phyloP scores from a whole-genome alignment of 2,329 filamentous ascomycete species.

The Periglandula ipomoeae region DNA sequence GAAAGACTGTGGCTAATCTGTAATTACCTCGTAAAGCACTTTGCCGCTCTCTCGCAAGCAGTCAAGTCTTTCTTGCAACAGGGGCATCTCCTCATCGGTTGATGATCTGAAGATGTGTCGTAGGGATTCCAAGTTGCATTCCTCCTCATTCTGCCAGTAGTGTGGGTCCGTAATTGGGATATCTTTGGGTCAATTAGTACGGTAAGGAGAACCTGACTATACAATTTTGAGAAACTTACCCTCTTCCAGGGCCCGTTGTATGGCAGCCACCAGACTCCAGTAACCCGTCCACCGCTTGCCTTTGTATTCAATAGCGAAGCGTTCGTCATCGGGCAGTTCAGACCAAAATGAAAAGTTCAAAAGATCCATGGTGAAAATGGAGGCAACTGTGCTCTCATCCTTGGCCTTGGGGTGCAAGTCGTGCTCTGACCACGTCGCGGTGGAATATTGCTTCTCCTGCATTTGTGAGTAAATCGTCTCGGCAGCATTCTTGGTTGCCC shows the following conservation, averaged over 20 bases:
- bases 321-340: slow-evolving; percentile 54
- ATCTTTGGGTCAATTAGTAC: slow-evolving; percentile 39
- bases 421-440: slow-evolving; percentile 77
- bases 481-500: slow-evolving; percentile 73
- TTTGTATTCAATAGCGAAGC: slow-evolving; percentile 76
- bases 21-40: slow-evolving; percentile 61
- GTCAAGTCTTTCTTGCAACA: slow-evolving; percentile 66
- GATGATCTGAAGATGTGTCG: slow-evolving; percentile 75
- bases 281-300: slow-evolving; percentile 86
- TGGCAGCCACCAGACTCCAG: slow-evolving; percentile 80
- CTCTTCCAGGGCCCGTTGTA: slow-evolving; percentile 84
- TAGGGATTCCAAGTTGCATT: slow-evolving; percentile 66
- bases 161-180: slow-evolving; percentile 82
- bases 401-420: slow-evolving; percentile 81
- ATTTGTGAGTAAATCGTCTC: slow-evolving; percentile 71
- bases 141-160: slow-evolving; percentile 73
- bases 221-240: no score
- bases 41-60: slow-evolving; percentile 77
- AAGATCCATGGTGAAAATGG: slow-evolving; percentile 96
- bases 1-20: background rate
- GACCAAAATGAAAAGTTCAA: slow-evolving; percentile 98
- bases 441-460: slow-evolving; percentile 75
- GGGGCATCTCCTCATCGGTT: slow-evolving; percentile 77
- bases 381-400: slow-evolving; percentile 71
- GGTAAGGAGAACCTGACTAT: no score